Evolutionary conservation across 768 basidiomycete species (phyloP).

Genomic region (Crassisporium funariophilum): DNA sequence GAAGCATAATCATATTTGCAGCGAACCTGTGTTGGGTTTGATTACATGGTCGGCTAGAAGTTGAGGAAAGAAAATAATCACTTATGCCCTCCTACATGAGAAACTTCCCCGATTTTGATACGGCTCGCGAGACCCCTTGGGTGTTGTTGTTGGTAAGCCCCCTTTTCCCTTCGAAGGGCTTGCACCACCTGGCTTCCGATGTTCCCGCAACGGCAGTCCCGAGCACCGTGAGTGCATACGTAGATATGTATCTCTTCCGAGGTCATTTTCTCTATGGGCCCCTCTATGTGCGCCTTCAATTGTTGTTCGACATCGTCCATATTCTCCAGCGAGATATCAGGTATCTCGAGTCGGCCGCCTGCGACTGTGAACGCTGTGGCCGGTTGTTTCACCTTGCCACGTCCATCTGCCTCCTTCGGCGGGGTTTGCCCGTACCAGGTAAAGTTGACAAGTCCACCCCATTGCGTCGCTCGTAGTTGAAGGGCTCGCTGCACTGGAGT

Average conservation of each 20-base stretch:
- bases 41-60: not conserved
- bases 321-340: constrained; percentile 49
- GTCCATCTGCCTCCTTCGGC: not conserved
- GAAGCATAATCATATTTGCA: constrained; percentile 69
- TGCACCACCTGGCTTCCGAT: constrained; percentile 58
- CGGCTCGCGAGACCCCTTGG: constrained; percentile 24
- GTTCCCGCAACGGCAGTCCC: constrained; percentile 81
- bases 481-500: constrained; percentile 55
- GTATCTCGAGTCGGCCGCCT: constrained; percentile 52
- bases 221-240: constrained; percentile 77
- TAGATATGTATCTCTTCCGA: constrained; percentile 47
- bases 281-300: constrained; percentile 34
- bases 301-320: constrained; percentile 46
- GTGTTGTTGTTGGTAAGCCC: constrained; percentile 32
- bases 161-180: constrained; percentile 56
- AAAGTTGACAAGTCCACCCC: constrained; percentile 66
- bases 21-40: constrained; percentile 51
- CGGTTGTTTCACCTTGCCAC: constrained; percentile 15
- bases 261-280: constrained; percentile 8
- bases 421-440: constrained; percentile 43
- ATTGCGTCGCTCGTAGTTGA: constrained; percentile 42
- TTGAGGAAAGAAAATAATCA: constrained; percentile 8
- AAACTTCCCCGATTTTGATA: constrained; percentile 63
- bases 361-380: constrained; percentile 55
- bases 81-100: constrained; percentile 87